Percentiles rank a stretch among this genome's conserved stretches.
These are phyloP conservation scores for Adiantum capillusveneris DNA, from an alignment of 75 land plant genomes.

Conservation along the genomic window DNA sequence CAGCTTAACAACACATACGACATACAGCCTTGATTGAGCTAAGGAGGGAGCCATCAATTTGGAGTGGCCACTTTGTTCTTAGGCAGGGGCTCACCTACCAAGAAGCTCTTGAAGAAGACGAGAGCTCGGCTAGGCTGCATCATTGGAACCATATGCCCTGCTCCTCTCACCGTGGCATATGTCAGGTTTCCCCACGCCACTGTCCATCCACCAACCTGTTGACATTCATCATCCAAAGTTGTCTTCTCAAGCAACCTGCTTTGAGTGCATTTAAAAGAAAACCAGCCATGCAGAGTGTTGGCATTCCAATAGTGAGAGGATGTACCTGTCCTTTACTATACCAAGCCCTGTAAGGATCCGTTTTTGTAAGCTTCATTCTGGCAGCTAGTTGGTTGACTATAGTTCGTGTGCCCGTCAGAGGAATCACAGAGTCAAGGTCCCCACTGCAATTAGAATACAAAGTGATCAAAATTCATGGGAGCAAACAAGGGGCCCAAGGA, in stretches of 20 bases:
- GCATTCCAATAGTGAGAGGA: too few species aligned
- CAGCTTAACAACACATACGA: too few species aligned
- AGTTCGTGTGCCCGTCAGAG: slow-evolving; percentile 31
- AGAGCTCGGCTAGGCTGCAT: slow-evolving; percentile 16
- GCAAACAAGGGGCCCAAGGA: too few species aligned
- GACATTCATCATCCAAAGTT: background rate
- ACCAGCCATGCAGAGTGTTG: too few species aligned
- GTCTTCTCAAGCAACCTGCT: too few species aligned
- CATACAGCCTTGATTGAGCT: too few species aligned
- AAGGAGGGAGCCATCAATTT: too few species aligned
- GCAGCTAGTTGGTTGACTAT: slow-evolving; percentile 9
- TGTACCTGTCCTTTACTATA: slow-evolving; percentile 18
- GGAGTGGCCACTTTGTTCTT: background rate
- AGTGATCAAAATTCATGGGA: background rate
- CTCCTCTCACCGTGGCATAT: slow-evolving; percentile 27
- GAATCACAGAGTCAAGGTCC: slow-evolving; percentile 36
- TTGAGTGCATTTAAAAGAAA: too few species aligned
- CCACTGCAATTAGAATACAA: slow-evolving; percentile 34
- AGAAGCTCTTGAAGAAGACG: slow-evolving; percentile 13
- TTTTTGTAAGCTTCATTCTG: slow-evolving; percentile 6
- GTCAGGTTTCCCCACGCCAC: slow-evolving; percentile 25
- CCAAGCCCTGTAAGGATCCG: slow-evolving; percentile 26
- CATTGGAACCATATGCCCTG: slow-evolving; percentile 30
- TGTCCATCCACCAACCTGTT: slow-evolving; percentile 25
- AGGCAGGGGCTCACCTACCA: slow-evolving; percentile 13